Evolutionary conservation across 1,284 basidiomycete genomes (phyloP).

Genomic region (Leccinum solheimii): DNA sequence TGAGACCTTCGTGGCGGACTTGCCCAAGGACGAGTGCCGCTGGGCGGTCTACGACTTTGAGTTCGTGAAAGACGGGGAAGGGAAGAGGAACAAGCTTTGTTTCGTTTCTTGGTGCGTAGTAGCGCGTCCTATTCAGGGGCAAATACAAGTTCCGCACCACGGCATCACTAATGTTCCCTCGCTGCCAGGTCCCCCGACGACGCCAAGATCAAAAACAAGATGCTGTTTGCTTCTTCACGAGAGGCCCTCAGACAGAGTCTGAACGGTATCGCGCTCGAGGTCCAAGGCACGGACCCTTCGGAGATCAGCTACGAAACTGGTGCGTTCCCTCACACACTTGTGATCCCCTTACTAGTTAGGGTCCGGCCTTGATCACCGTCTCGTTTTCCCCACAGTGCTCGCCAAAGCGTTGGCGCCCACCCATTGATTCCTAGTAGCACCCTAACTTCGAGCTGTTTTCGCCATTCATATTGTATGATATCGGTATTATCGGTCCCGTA

Average conservation of each 20-base stretch:
- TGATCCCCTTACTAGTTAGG: not conserved
- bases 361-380: not conserved
- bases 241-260: constrained; percentile 78
- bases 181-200: constrained; percentile 80
- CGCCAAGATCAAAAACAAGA: constrained; percentile 91
- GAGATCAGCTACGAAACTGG: constrained; percentile 81
- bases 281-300: constrained; percentile 85
- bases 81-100: constrained; percentile 84
- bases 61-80: constrained; percentile 56
- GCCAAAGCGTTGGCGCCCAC: constrained; percentile 18
- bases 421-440: constrained; percentile 12
- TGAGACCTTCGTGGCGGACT: constrained; percentile 75
- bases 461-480: not conserved
- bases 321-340: constrained; percentile 43
- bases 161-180: not conserved
- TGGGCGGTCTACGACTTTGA: constrained; percentile 96
- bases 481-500: constrained; percentile 2
- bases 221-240: constrained; percentile 92
- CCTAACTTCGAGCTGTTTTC: not conserved
- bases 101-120: constrained; percentile 75
- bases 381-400: constrained; percentile 14
- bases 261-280: constrained; percentile 71
- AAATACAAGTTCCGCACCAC: not conserved
- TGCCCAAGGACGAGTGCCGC: constrained; percentile 80
- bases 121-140: too few relatives aligned